phyloP scores from a whole-genome alignment of 2,329 filamentous ascomycete species.

The Diplodia scrobiculata region DNA sequence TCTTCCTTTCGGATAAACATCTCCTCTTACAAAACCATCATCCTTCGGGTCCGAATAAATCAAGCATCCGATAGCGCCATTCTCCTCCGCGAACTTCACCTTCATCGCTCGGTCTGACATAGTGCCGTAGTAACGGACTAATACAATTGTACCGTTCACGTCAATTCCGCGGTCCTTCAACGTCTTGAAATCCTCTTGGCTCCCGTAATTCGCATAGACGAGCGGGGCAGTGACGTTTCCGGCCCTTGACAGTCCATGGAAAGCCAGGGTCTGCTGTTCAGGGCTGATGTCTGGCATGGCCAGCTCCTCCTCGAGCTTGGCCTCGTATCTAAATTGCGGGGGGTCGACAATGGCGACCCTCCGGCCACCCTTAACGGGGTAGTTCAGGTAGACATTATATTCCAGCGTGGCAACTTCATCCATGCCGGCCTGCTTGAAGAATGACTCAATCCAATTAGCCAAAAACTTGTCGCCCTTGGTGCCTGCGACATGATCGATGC shows the following conservation, averaged over 20 bases:
- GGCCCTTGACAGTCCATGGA: conserved; percentile 85
- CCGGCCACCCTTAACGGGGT: conserved; percentile 74
- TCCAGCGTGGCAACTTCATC: conserved; percentile 76
- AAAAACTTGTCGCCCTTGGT: conserved; percentile 88
- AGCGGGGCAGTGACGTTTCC: conserved; percentile 84
- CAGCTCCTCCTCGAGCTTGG: conserved; percentile 77
- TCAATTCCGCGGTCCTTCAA: conserved; percentile 72
- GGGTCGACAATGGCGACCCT: conserved; percentile 77
- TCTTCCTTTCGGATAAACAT: conserved; percentile 72
- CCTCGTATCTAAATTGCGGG: conserved; percentile 72
- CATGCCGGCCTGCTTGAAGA: conserved; percentile 71
- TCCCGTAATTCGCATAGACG: conserved; percentile 91
- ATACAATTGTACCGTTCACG: conserved; percentile 75
- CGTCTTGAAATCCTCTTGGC: conserved; percentile 75
- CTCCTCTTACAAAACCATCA: conserved; percentile 75
- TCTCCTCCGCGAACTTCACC: conserved; percentile 84
- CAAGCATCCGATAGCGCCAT: conserved; percentile 82
- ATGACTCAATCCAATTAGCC: conserved; percentile 78
- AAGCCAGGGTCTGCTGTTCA: conserved; percentile 68
- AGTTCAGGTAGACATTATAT: conserved; percentile 82
- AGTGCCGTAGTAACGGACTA: conserved; percentile 78
- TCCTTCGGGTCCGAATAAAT: conserved; percentile 90
- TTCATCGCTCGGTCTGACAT: conserved; percentile 76
- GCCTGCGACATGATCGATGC: conserved; percentile 88
- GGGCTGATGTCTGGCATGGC: conserved; percentile 52